Evolutionary conservation across 2,329 filamentous ascomycete genomes (phyloP).

Genomic region (Trichoderma simmonsii): DNA sequence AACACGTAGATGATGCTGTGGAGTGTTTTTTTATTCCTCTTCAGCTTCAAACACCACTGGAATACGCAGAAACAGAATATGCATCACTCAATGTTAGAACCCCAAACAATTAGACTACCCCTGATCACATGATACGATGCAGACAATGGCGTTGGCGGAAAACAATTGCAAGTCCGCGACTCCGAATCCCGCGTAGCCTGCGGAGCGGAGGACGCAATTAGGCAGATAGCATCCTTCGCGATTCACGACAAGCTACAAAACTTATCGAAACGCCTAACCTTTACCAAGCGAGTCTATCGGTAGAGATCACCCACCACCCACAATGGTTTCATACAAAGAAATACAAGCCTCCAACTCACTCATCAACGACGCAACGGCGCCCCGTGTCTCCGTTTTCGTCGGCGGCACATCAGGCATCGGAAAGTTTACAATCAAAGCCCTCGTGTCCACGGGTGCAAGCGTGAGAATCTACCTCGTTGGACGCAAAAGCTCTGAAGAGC

Average conservation of each 20-base stretch:
- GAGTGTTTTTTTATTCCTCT: background rate
- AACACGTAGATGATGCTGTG: background rate
- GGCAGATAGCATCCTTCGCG: background rate
- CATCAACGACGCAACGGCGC: slow-evolving; percentile 1
- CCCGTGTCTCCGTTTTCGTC: background rate
- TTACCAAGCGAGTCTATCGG: rapidly evolving
- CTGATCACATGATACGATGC: background rate
- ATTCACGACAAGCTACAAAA: background rate
- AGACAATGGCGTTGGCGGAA: background rate
- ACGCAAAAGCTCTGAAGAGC: background rate
- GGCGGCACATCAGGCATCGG: background rate
- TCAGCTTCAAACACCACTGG: background rate
- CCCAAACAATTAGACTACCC: background rate
- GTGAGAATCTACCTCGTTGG: background rate
- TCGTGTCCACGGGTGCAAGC: background rate
- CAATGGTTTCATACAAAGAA: background rate
- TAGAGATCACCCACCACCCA: background rate
- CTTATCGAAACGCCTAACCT: background rate
- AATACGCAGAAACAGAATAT: background rate
- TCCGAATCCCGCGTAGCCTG: background rate
- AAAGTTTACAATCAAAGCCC: background rate
- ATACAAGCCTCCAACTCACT: background rate
- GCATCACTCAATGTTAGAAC: background rate
- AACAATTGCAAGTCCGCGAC: background rate
- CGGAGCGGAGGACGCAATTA: background rate